phyloP scores from a whole-genome alignment of 192 early-diverging fungal species.

The Chytriomyces sp. region DNA sequence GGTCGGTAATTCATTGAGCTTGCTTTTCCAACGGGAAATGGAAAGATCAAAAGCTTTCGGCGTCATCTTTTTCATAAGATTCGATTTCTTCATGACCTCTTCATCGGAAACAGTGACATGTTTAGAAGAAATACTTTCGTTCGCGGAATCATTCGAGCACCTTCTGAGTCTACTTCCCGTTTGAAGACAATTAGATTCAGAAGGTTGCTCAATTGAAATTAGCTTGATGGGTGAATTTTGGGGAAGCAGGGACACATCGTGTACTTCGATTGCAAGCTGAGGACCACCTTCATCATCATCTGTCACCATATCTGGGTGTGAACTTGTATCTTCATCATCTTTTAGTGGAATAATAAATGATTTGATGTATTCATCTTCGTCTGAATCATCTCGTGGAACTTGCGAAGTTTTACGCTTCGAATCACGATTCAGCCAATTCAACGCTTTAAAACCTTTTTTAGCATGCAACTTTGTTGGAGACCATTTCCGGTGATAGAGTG shows the following conservation, averaged over 20 bases:
- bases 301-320: not conserved
- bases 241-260: not conserved
- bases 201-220: too few species aligned
- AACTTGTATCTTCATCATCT: slow-evolving; percentile 4
- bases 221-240: too few species aligned
- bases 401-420: not conserved
- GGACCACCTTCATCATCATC: not conserved
- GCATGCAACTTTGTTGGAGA: not conserved
- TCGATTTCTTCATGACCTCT: not conserved
- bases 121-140: too few species aligned
- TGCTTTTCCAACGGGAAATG: too few species aligned
- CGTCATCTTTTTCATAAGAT: slow-evolving; percentile 5
- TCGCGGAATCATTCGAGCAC: too few species aligned
- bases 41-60: too few species aligned
- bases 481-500: not conserved
- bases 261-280: not conserved
- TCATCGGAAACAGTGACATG: not conserved
- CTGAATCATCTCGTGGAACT: not conserved
- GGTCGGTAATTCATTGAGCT: too few species aligned
- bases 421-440: not conserved
- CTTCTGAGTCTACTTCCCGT: too few species aligned
- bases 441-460: slow-evolving; percentile 2
- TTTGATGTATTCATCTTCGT: slow-evolving; percentile 20
- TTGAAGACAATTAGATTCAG: too few species aligned
- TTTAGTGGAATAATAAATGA: slow-evolving; percentile 23